These are phyloP conservation scores for Exophiala lecanii-corni DNA, from an alignment of 2,329 filamentous ascomycete species.

Conservation along the genomic window DNA sequence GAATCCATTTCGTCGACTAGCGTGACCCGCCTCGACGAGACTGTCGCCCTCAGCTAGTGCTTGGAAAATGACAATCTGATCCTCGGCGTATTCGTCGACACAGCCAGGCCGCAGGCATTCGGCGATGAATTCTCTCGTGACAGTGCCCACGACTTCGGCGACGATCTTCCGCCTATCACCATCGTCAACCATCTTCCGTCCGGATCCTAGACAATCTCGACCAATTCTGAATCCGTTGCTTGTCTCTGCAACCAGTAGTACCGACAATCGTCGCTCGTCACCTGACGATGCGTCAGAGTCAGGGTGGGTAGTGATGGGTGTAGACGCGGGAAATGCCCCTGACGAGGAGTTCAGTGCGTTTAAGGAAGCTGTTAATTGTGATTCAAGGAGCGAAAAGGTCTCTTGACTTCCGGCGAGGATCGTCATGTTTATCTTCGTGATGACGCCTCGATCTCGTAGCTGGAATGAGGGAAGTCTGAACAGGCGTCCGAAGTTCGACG, in stretches of 20 bases:
- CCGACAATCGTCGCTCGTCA: conserved; percentile 45
- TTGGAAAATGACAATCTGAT: conserved; percentile 58
- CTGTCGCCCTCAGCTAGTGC: conserved; percentile 46
- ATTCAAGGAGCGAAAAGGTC: conserved; percentile 1
- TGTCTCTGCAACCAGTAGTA: conserved; percentile 53
- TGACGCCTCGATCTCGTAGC: conserved; percentile 29
- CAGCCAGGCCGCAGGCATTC: conserved; percentile 47
- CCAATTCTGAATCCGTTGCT: conserved; percentile 46
- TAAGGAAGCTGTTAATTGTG: background rate
- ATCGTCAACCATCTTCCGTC: conserved; percentile 31
- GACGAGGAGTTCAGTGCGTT: conserved; percentile 1
- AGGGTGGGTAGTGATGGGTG: conserved; percentile 8
- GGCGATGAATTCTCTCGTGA: conserved; percentile 40
- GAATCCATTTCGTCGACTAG: no score
- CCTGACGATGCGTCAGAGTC: conserved; percentile 35
- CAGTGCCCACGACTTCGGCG: conserved; percentile 38
- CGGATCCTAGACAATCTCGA: conserved; percentile 46
- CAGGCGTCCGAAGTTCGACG: conserved; percentile 7
- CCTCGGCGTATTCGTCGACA: conserved; percentile 53
- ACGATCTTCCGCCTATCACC: conserved; percentile 16
- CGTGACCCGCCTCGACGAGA: conserved; percentile 27
- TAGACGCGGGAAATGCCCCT: background rate
- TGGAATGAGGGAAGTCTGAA: conserved; percentile 33
- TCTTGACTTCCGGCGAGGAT: conserved; percentile 29
- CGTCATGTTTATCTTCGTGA: conserved; percentile 37